Base-by-base conservation (phyloP, 345 rosid species). In the Acer yangbiense region DNA sequence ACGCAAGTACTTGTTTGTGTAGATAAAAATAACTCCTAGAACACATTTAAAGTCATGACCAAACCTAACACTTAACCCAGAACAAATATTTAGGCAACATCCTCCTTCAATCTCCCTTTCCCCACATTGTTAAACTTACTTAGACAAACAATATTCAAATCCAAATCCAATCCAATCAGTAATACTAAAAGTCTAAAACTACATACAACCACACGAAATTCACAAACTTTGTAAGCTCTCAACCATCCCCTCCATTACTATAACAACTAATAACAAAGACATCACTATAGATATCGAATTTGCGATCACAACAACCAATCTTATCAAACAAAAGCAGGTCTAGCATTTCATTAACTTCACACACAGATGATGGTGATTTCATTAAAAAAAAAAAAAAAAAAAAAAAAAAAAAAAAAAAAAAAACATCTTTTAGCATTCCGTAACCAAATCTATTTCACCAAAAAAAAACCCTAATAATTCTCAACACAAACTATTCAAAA, bases 61-160 rank as follows among this genome's bases (percentile, higher is more conserved):
- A 25, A 25, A 25, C 27, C 27, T 25, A 25, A 25, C 27, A 25
- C 27, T 25, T 25, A 25, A 25, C 27, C 27, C 27, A 25, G 0
- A 25, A 25, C 27, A 25, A 25, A 25, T 25, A 25, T 25, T 0
- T 25, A 25, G 27, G 93, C 91, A 68, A 80, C 82, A 80, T 91
- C 92, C 78, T 91, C 96, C 87, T 79, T 90, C 61, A 91, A 76
- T 76, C 80, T 90, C 75, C 98, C 94, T 77, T 89, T 90, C 1
- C 89, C 87, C 41, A 93, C 89, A 81, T 91, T 93, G 82, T 93
- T 72, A 76, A 93, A 93, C 64, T 58, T 58, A 60, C 64, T 20
- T 9, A 46, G 12, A 60, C 62, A 25, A 57, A 60, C 23, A 60
- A 60, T 18, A 18, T 20, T 3, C n/a, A 25, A 25, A 25, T 25